These are phyloP conservation scores for Chlorella sp. DNA, from an alignment of 139 green algal species.

Conservation along the genomic window DNA sequence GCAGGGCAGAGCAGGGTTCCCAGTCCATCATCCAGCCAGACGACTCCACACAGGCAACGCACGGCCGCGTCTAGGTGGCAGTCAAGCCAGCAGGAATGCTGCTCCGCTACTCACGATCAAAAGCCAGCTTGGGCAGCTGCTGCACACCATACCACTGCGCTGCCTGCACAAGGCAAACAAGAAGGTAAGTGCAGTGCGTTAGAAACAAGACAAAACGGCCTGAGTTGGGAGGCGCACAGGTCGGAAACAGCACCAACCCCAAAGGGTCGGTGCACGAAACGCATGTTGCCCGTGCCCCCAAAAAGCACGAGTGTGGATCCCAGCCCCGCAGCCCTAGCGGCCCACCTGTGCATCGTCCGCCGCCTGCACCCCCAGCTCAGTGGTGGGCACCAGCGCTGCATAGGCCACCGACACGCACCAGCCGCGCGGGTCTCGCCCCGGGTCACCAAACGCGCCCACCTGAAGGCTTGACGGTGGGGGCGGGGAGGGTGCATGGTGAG, in stretches of 20 bases:
- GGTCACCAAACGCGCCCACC: constrained; percentile 85
- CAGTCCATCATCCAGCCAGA: too few species aligned
- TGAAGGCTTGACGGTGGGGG: constrained; percentile 38
- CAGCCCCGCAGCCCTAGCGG: not conserved
- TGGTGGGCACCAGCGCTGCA: constrained; percentile 72
- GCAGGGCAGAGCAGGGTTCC: too few species aligned
- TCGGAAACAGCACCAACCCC: not conserved
- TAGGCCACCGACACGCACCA: constrained; percentile 88
- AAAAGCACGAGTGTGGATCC: not conserved
- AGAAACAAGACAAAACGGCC: not conserved
- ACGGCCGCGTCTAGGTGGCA: not conserved
- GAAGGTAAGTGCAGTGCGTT: not conserved
- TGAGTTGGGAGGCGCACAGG: not conserved
- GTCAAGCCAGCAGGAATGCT: not conserved
- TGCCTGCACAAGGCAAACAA: not conserved
- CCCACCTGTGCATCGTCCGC: constrained; percentile 54
- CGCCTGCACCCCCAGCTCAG: constrained; percentile 68
- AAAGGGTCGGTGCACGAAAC: too few species aligned
- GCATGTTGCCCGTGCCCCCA: too few species aligned
- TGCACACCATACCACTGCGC: constrained; percentile 2
- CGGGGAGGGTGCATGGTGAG: not conserved
- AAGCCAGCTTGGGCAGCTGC: constrained; percentile 48
- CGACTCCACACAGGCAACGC: too few species aligned
- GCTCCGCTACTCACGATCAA: constrained; percentile 27
- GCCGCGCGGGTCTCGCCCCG: constrained; percentile 83